Conservation (phyloP, 441 rosid genomes). For the Eutrema salsugineum region DNA sequence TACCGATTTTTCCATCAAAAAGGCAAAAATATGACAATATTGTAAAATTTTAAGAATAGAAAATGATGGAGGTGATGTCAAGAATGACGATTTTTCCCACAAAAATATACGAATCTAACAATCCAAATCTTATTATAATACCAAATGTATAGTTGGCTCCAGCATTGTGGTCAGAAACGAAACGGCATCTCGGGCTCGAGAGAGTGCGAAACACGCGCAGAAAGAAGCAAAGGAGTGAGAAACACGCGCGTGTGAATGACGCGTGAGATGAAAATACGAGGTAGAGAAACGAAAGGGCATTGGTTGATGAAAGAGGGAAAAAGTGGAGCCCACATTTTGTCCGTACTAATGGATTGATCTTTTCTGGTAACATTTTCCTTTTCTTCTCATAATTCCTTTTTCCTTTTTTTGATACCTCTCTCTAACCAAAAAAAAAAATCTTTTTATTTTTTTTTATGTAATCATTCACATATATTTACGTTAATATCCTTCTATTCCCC, state of each 20-base stretch:
- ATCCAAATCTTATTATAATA: constrained; percentile 31
- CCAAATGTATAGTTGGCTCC: constrained; percentile 43
- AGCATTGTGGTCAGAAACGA: constrained; percentile 32
- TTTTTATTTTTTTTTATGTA: not conserved
- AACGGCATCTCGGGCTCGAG: constrained; percentile 15
- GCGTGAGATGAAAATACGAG: constrained; percentile 52
- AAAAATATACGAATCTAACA: constrained; percentile 40
- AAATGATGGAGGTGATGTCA: constrained; percentile 41
- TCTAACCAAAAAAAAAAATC: not conserved
- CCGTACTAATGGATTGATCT: constrained; percentile 91
- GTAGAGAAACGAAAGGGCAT: constrained; percentile 40
- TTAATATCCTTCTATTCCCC: constrained; percentile 1
- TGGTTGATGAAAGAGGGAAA: constrained; percentile 43
- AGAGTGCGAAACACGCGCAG: constrained; percentile 21
- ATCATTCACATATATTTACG: not conserved
- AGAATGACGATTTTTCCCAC: constrained; percentile 36
- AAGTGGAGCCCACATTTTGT: constrained; percentile 50
- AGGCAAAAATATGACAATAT: not conserved
- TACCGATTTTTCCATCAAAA: not conserved
- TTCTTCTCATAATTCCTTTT: constrained; percentile 69
- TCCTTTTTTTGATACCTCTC: constrained; percentile 52
- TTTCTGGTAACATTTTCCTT: constrained; percentile 80
- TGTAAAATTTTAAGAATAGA: not conserved
- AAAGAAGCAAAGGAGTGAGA: not conserved
- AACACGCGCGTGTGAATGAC: constrained; percentile 28